These are phyloP conservation scores for Trametes maxima DNA, from an alignment of 768 basidiomycete species.

Conservation along the genomic window DNA sequence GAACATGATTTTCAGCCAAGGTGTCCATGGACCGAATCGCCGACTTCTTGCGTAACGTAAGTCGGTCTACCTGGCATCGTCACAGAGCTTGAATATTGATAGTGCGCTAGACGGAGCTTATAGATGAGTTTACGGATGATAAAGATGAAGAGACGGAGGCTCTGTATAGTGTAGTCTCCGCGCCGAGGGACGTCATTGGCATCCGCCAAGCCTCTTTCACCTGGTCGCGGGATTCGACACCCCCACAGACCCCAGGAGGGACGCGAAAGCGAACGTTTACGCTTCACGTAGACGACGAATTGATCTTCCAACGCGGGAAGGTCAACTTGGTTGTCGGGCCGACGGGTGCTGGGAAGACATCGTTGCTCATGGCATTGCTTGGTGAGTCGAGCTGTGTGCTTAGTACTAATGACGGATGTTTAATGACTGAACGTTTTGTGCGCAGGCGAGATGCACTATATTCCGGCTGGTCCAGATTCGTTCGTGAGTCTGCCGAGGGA, in stretches of 20 bases:
- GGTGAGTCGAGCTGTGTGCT: constrained; percentile 11
- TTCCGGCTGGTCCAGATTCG: constrained; percentile 35
- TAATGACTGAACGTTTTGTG: not conserved
- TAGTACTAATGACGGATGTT: not conserved
- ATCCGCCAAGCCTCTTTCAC: constrained; percentile 25
- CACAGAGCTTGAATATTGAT: not conserved
- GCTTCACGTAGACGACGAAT: constrained; percentile 50
- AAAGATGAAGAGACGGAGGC: not conserved
- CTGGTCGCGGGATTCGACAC: constrained; percentile 12
- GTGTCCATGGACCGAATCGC: constrained; percentile 45
- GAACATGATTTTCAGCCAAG: constrained; percentile 24
- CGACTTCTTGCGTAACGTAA: constrained; percentile 39
- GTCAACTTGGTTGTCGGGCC: constrained; percentile 62
- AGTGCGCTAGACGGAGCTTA: constrained; percentile 22
- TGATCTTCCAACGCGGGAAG: constrained; percentile 51
- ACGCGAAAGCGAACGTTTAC: constrained; percentile 43
- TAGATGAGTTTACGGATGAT: constrained; percentile 20
- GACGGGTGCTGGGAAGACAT: constrained; percentile 63
- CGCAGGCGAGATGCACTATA: constrained; percentile 37
- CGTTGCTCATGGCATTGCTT: constrained; percentile 40
- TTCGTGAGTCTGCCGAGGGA: constrained; percentile 46
- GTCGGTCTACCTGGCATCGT: not conserved
- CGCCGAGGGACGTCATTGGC: constrained; percentile 15
- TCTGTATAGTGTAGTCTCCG: not conserved
- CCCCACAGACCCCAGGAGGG: constrained; percentile 6